phyloP scores from a whole-genome alignment of 208 protist genomes.

The Acanthamoeba lenticulata region DNA sequence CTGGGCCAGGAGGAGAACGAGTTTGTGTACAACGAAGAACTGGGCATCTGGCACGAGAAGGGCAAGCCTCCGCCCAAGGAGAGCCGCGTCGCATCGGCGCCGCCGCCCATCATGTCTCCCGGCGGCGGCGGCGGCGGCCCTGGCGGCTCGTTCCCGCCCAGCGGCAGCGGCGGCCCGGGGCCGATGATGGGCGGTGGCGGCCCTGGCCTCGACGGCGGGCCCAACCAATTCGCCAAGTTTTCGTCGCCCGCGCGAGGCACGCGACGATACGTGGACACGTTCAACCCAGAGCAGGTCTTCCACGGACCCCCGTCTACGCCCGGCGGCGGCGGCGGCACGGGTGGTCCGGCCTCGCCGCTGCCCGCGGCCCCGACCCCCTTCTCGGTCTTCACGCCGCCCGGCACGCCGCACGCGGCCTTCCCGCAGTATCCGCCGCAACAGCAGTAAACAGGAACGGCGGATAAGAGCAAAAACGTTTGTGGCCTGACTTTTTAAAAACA shows the following conservation, averaged over 20 bases:
- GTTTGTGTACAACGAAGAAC: slow-evolving; percentile 34
- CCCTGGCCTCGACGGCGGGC: background rate
- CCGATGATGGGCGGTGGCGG: background rate
- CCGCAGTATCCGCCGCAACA: background rate
- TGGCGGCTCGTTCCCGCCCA: background rate
- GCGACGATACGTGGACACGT: background rate
- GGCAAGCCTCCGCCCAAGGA: background rate
- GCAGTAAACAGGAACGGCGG: background rate
- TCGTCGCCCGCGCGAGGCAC: background rate
- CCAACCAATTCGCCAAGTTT: background rate
- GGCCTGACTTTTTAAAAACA: no score
- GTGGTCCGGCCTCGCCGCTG: no score
- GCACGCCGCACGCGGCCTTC: no score
- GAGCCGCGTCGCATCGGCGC: background rate
- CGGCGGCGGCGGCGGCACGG: no score
- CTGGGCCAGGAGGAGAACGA: background rate
- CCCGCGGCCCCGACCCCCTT: no score
- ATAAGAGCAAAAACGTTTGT: background rate
- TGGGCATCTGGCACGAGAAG: slow-evolving; percentile 33
- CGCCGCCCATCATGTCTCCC: background rate
- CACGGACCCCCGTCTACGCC: no score
- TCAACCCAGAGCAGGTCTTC: background rate
- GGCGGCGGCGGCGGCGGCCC: background rate
- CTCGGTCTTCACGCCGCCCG: no score
- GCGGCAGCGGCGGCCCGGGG: no score